Base-by-base conservation (phyloP, 345 rosid species). In the Turritis glabra region DNA sequence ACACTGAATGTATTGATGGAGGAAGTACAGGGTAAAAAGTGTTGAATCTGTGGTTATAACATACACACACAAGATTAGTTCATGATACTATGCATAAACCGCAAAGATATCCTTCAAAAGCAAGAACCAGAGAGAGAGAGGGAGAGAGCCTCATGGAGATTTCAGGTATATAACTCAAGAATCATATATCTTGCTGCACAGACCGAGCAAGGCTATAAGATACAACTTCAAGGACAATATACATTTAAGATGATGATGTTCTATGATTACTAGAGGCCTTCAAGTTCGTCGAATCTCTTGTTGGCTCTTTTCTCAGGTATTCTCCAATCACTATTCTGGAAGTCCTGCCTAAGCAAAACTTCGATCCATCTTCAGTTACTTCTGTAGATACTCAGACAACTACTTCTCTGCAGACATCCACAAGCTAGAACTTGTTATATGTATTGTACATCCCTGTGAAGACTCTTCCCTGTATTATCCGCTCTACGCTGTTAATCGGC, bases 1-100 rank as follows among this genome's bases (percentile, higher is more conserved):
- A 48, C 9, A 65, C 23, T 84, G 41, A 78, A 70, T 51, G 82
- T 55, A 38, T 63, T 84, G 55, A 76, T 40, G 69, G 63, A 58
- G 63, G 72, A 74, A 47, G 27, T 72, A 43, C 68, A 71, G 63
- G 27, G 22, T 51, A 27, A 11, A 15, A 72, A 14, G 53, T 8
- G 37, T 21, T 52, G 59, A 71, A n/a, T 46, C 5, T 71, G 26
- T 47, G 35, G 19, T 19, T 17, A 47, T 2, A 69, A 62, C 33
- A 25, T 35, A 48, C 43, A 14, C 76, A n/a, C 13, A 25, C 11
- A 44, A 32, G 33, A 43, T 29, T 70, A 2, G 8, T 37, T 61
- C 57, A 32, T 58, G 56, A 46, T 70, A 27, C 11, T 15, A 21
- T 17, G 26, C 12, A n/a, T 35, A 3, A 37, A 53, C 18, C 21